Evolutionary conservation across 139 green algal genomes (phyloP).

Genomic region (Chlorella sp.): DNA sequence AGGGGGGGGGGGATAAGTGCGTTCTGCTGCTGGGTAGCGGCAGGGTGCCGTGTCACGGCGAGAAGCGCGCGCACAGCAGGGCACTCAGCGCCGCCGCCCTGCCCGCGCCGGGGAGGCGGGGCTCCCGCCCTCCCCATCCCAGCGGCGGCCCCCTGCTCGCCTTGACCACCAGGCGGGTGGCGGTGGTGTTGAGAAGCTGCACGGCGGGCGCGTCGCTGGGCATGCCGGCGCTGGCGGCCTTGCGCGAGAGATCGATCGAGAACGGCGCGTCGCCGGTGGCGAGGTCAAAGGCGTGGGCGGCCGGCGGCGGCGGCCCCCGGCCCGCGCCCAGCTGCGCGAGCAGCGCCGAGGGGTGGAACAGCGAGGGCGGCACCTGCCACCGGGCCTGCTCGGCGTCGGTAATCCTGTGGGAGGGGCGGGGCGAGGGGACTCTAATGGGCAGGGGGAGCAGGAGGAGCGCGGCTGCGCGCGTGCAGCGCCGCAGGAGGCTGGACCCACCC

Average conservation of each 20-base stretch:
- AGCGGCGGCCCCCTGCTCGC: constrained; percentile 1
- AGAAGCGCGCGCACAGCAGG: no score
- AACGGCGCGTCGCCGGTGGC: constrained; percentile 24
- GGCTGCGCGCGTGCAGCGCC: no score
- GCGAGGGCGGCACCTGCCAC: constrained; percentile 39
- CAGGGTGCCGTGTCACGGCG: no score
- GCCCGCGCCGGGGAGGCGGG: no score
- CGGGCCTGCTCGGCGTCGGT: constrained; percentile 12
- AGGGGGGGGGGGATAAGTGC: not conserved
- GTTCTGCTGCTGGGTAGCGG: not conserved
- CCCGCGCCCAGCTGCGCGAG: not conserved
- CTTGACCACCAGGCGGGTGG: constrained; percentile 45
- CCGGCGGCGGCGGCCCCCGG: not conserved
- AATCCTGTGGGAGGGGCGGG: no score
- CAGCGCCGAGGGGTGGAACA: constrained; percentile 22
- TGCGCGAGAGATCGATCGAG: constrained; percentile 9
- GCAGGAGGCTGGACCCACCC: no score
- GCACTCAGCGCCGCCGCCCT: no score
- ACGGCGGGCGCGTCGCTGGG: no score
- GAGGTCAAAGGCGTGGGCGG: not conserved
- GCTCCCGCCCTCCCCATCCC: no score
- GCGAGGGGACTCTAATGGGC: no score
- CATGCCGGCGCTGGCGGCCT: not conserved
- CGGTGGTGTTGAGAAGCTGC: constrained; percentile 34
- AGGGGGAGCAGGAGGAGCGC: no score